phyloP scores from a whole-genome alignment of 2,329 filamentous ascomycete genomes.

The Arthrocladium fulminans region DNA sequence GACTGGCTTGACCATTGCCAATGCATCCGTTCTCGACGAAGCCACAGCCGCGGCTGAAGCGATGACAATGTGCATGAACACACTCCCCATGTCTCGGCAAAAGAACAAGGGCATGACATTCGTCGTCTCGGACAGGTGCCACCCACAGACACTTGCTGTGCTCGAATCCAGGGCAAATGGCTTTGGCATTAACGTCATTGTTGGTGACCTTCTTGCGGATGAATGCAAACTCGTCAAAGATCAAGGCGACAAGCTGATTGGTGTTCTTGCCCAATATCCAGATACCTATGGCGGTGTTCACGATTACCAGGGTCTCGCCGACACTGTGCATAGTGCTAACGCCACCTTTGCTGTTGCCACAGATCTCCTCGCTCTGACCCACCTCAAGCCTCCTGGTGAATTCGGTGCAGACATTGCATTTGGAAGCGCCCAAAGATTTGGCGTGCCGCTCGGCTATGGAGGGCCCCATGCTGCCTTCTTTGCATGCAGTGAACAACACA shows the following conservation, averaged over 20 bases:
- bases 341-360: slow-evolving; percentile 80
- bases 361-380: slow-evolving; percentile 76
- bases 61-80: slow-evolving; percentile 84
- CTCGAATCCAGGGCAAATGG: slow-evolving; percentile 77
- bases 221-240: slow-evolving; percentile 58
- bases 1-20: slow-evolving; percentile 77
- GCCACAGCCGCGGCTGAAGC: slow-evolving; percentile 88
- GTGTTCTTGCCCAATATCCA: slow-evolving; percentile 90
- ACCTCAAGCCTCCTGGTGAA: slow-evolving; percentile 82
- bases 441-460: slow-evolving; percentile 83
- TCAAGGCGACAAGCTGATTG: slow-evolving; percentile 72
- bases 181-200: slow-evolving; percentile 74
- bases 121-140: slow-evolving; percentile 71
- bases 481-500: slow-evolving; percentile 79
- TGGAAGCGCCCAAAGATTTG: slow-evolving; percentile 82
- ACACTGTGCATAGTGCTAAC: slow-evolving; percentile 66
- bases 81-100: slow-evolving; percentile 59
- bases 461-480: slow-evolving; percentile 98
- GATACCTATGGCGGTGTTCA: slow-evolving; percentile 75
- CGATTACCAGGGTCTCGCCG: slow-evolving; percentile 65
- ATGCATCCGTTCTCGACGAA: slow-evolving; percentile 85
- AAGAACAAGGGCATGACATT: slow-evolving; percentile 71
- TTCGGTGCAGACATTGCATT: slow-evolving; percentile 95
- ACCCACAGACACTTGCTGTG: slow-evolving; percentile 78
- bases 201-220: slow-evolving; percentile 61